Conservation (phyloP, 495 filamentous ascomycete species). For the Penicillium pancosmium region DNA sequence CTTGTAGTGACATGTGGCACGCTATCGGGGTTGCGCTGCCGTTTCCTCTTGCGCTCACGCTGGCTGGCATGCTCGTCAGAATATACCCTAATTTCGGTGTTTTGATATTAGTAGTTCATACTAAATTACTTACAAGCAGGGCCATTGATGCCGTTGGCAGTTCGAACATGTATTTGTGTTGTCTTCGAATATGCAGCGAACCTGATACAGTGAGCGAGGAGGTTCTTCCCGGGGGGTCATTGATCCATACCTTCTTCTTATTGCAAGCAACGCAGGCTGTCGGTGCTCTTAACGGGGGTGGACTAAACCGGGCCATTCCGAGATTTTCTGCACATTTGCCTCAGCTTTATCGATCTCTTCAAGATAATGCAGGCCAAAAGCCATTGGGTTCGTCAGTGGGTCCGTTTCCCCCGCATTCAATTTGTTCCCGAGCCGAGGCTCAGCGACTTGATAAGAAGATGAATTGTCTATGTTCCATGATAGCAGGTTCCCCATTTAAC, state of each 20-base stretch:
- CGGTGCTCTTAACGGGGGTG: constrained; percentile 24
- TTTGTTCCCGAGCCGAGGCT: neutral
- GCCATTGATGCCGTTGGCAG: constrained; percentile 30
- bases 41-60: constrained; percentile 26
- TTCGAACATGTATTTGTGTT: constrained; percentile 19
- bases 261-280: constrained; percentile 30
- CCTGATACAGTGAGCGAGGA: constrained; percentile 10
- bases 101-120: neutral
- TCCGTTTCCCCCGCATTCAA: neutral
- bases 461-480: neutral
- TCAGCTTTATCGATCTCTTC: neutral
- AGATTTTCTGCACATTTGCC: neutral
- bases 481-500: neutral
- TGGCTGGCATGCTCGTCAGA: constrained; percentile 13
- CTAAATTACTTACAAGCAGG: constrained; percentile 22
- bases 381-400: neutral
- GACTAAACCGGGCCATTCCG: constrained; percentile 19
- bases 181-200: constrained; percentile 25
- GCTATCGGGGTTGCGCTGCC: neutral
- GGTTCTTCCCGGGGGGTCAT: neutral
- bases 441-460: neutral
- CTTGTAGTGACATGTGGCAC: neutral
- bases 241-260: constrained; percentile 27
- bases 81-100: neutral
- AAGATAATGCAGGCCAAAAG: neutral